Evolutionary conservation across 345 rosid genomes (phyloP).

Genomic region (Populus deltoides): DNA sequence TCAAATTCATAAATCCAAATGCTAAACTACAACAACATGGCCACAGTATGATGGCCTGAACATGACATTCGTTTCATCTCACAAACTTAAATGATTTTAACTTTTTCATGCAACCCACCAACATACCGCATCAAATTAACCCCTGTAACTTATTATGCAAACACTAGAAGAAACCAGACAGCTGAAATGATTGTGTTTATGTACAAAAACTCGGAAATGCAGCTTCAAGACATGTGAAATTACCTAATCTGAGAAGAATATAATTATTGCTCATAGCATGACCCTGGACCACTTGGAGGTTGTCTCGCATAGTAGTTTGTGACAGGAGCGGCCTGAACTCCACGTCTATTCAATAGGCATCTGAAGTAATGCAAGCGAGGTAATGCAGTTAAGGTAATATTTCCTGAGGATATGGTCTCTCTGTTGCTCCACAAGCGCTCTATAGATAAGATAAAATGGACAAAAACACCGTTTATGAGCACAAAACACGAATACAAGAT

Average conservation of each 20-base stretch:
- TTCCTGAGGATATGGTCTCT: conserved; percentile 49
- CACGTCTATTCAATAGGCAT: conserved; percentile 79
- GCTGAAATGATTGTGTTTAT: neutral
- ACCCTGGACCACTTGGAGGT: conserved; percentile 69
- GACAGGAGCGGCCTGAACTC: conserved; percentile 81
- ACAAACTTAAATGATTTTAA: neutral
- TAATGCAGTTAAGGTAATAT: conserved; percentile 46
- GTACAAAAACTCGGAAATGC: neutral
- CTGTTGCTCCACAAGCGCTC: conserved; percentile 82
- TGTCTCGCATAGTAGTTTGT: conserved; percentile 50
- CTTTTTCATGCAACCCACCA: conserved; percentile 1
- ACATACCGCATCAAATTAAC: neutral
- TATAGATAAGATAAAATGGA: conserved; percentile 10
- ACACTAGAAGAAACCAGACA: neutral
- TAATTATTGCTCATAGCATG: conserved; percentile 74
- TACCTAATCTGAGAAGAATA: neutral
- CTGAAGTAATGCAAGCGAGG: conserved; percentile 84
- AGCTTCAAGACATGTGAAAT: conserved; percentile 7
- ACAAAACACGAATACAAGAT: neutral
- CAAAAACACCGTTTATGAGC: neutral
- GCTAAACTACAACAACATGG: neutral
- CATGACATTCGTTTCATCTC: neutral
- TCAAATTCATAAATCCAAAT: neutral
- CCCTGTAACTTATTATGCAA: neutral
- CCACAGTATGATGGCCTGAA: neutral